phyloP scores from a whole-genome alignment of 2,329 filamentous ascomycete genomes.

The Talaromyces sp. region DNA sequence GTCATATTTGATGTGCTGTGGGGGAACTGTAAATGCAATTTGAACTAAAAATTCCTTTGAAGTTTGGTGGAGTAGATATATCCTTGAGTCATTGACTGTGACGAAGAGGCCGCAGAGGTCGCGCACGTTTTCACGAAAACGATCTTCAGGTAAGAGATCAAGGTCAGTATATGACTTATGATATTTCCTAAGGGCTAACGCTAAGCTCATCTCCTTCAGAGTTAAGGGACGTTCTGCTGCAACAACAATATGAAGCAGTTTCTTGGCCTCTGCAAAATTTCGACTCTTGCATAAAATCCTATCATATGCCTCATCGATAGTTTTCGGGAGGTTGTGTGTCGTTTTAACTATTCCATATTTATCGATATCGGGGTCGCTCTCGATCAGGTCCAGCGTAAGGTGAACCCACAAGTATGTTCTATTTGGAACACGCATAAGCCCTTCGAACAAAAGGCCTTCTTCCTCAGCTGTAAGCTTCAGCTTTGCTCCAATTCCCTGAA shows the following conservation, averaged over 20 bases:
- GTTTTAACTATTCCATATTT: neutral
- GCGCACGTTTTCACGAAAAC: constrained; percentile 18
- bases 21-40: neutral
- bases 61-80: constrained; percentile 39
- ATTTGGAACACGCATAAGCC: constrained; percentile 16
- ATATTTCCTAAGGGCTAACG: constrained; percentile 16
- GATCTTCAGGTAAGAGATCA: constrained; percentile 10
- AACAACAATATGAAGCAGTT: constrained; percentile 31
- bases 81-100: constrained; percentile 21
- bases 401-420: constrained; percentile 37
- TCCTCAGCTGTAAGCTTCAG: no score
- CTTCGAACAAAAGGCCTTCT: no score
- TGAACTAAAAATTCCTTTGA: constrained; percentile 31
- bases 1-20: neutral
- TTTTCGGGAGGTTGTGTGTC: constrained; percentile 17
- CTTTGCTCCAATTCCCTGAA: constrained; percentile 16
- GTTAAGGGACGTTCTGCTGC: constrained; percentile 27
- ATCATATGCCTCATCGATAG: constrained; percentile 25
- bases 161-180: constrained; percentile 1
- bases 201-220: constrained; percentile 27
- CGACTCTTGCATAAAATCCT: constrained; percentile 27
- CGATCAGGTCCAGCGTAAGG: constrained; percentile 28
- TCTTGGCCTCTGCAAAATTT: constrained; percentile 20
- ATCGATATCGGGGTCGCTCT: constrained; percentile 8
- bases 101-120: constrained; percentile 34